Percentiles rank a stretch among this genome's conserved stretches.
These are phyloP conservation scores for Selenicereus undatus DNA, from an alignment of 148 eudicot species.

Conservation along the genomic window DNA sequence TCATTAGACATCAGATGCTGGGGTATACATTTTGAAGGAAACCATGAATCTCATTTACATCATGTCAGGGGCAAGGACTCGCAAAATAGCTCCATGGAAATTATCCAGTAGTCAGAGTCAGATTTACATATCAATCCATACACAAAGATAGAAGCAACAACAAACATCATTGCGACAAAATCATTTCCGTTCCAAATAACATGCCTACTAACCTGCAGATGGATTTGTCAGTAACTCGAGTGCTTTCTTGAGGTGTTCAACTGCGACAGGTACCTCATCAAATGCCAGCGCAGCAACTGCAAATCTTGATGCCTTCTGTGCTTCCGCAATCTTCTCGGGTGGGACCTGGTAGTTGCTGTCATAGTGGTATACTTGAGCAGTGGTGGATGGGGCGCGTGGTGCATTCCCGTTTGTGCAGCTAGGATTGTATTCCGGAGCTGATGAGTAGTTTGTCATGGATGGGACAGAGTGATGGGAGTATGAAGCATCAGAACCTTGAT, in stretches of 20 bases:
- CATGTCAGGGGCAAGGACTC: conserved; percentile 10
- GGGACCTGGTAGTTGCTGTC: conserved; percentile 76
- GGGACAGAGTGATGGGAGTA: conserved; percentile 46
- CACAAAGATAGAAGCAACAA: conserved; percentile 14
- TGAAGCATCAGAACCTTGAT: conserved; percentile 64
- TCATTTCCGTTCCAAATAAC: conserved; percentile 15
- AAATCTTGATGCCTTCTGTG: conserved; percentile 95
- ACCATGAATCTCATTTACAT: conserved; percentile 21
- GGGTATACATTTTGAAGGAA: conserved; percentile 13
- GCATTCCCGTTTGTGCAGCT: conserved; percentile 43
- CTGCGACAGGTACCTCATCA: conserved; percentile 80
- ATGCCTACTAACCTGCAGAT: conserved; percentile 56
- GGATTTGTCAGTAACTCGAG: conserved; percentile 88
- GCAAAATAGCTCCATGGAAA: conserved; percentile 3
- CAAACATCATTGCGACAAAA: conserved; percentile 8
- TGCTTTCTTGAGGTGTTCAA: conserved; percentile 77
- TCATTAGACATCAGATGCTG: neutral
- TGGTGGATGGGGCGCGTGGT: conserved; percentile 36
- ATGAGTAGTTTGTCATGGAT: conserved; percentile 32
- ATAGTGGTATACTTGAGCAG: conserved; percentile 44
- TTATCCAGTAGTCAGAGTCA: conserved; percentile 1
- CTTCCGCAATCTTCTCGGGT: conserved; percentile 88
- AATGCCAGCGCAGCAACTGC: conserved; percentile 97
- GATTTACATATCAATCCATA: conserved; percentile 24
- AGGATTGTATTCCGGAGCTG: conserved; percentile 47